Evolutionary conservation across 768 basidiomycete genomes (phyloP), one percentile per base, ranked within the genome.

Genomic region (Leucosporidium creatinivorum): DNA sequence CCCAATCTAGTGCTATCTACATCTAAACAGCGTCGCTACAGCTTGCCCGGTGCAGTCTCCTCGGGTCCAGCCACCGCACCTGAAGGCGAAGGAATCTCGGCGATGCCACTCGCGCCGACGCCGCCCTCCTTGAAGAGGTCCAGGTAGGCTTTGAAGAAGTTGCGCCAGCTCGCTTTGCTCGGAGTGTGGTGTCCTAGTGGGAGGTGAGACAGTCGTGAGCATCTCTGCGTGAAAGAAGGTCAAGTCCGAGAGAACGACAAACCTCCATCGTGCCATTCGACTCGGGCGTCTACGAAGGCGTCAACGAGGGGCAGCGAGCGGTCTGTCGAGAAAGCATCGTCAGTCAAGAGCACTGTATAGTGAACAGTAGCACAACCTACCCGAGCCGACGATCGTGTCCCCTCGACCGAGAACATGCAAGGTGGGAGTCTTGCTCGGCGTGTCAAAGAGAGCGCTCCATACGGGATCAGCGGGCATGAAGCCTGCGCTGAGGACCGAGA

Each of bases 181-280:
- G 91, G 91, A 5, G 92, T 85, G 72, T 90, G 89, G 77, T 93
- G 90, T 12, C 89, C 89, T 91, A 72, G 26, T 26, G 31, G 56
- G 60, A 26, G 63, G 25, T 51, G 62, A 44, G 8, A 19, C 61
- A 33, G 51, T n/a, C n/a, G 36, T 30, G 28, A 58, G 48, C 55
- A 19, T 17, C 39, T 12, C 12, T 18, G n/a, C 33, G n/a, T n/a
- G 44, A 59, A 33, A 19, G 21, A 50, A 39, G 31, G 30, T 9
- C 30, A 23, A 49, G 49, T 21, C 51, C 58, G 61, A 51, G 47
- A 4, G 23, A 30, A 19, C 26, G 47, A 78, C 86, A 36, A 65
- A 90, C 91, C 91, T 62, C 91, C 91, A 30, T 85, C 84, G 65
- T 93, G 91, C 70, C 82, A 82, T 75, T 89, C 89, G 13, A 92